Conservation (phyloP, 306 rosid species). For the Cyamopsis tetragonoloba region DNA sequence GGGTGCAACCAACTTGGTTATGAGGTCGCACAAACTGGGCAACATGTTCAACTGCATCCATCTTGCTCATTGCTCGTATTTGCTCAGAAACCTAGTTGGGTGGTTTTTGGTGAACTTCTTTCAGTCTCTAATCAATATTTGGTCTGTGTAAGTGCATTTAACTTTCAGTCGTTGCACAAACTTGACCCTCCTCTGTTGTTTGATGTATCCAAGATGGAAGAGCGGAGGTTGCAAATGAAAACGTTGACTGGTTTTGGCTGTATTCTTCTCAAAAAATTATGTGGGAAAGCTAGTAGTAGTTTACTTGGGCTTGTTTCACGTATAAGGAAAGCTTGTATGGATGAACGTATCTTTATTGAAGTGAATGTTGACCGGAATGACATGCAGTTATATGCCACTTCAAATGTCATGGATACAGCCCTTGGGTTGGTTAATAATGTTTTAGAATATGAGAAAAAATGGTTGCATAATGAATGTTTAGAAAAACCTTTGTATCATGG, state of each 20-base stretch:
- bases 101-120: slow-evolving; percentile 78
- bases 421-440: slow-evolving; percentile 34
- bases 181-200: slow-evolving; percentile 68
- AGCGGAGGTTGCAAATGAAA: slow-evolving; percentile 48
- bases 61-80: slow-evolving; percentile 81
- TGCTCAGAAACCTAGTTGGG: slow-evolving; percentile 87
- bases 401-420: slow-evolving; percentile 53
- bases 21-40: slow-evolving; percentile 78
- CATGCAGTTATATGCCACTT: slow-evolving; percentile 54
- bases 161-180: slow-evolving; percentile 41
- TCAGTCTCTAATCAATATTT: slow-evolving; percentile 65
- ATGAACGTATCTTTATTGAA: slow-evolving; percentile 62
- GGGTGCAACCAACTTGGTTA: slow-evolving; percentile 80
- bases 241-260: slow-evolving; percentile 65
- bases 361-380: slow-evolving; percentile 60
- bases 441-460: slow-evolving; percentile 57
- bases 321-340: slow-evolving; percentile 47
- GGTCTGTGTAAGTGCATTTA: slow-evolving; percentile 73
- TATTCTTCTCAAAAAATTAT: slow-evolving; percentile 67
- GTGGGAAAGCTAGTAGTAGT: slow-evolving; percentile 70
- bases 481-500: slow-evolving; percentile 76
- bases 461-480: slow-evolving; percentile 63
- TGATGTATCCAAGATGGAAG: slow-evolving; percentile 54
- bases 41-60: slow-evolving; percentile 81
- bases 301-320: slow-evolving; percentile 49